These are phyloP conservation scores for Rubus idaeus DNA, from an alignment of 306 rosid species.

Conservation along the genomic window DNA sequence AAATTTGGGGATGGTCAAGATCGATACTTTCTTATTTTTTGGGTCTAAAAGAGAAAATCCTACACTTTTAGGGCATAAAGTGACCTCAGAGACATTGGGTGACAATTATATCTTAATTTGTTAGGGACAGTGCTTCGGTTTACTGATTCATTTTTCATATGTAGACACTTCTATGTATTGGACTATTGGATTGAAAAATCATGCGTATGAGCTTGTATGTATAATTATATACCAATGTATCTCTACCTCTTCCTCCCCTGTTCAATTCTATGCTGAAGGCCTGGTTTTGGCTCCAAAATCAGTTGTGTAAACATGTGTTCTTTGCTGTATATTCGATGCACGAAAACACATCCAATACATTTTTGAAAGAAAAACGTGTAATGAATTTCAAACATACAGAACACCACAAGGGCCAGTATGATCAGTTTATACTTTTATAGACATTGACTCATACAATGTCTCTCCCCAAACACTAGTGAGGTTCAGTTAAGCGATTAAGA, in stretches of 20 bases:
- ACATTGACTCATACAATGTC: not conserved
- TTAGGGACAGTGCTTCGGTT: too few species aligned
- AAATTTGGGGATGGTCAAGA: too few species aligned
- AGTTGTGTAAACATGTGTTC: not conserved
- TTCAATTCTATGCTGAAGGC: too few species aligned
- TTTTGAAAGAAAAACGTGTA: not conserved
- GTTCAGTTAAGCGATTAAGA: conserved; percentile 3
- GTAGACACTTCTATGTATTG: not conserved
- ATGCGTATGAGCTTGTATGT: not conserved
- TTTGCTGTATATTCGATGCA: not conserved
- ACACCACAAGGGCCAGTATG: not conserved
- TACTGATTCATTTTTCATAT: not conserved
- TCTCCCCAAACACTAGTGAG: not conserved
- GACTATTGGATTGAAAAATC: not conserved
- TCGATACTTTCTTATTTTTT: not conserved
- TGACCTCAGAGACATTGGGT: not conserved
- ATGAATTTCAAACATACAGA: not conserved
- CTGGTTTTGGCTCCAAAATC: not conserved
- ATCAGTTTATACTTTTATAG: conserved; percentile 3
- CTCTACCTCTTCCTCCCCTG: not conserved
- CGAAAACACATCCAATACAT: not conserved
- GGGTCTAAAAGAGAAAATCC: not conserved
- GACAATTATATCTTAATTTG: not conserved
- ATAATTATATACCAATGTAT: not conserved
- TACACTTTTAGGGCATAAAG: not conserved